These are phyloP conservation scores for Lyophyllum decastes DNA, from an alignment of 768 basidiomycete genomes.

Conservation along the genomic window DNA sequence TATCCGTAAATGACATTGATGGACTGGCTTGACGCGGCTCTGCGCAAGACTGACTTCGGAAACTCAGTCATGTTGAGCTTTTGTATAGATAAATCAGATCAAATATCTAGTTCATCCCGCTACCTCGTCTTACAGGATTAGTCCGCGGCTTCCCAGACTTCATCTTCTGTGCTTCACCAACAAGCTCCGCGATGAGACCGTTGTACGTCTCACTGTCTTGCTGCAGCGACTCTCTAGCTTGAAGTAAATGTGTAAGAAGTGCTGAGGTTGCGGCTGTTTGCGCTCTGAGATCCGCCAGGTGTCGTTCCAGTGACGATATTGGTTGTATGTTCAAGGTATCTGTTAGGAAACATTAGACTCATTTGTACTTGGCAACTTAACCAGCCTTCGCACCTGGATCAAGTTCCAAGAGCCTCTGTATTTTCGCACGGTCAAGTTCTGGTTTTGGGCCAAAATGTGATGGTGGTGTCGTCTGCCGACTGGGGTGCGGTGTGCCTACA, in stretches of 20 bases:
- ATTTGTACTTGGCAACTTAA: background rate
- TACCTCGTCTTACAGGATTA: conserved; percentile 43
- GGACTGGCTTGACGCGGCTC: too few relatives aligned
- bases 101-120: conserved; percentile 34
- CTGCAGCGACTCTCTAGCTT: conserved; percentile 78
- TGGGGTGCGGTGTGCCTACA: conserved; percentile 49
- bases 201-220: conserved; percentile 92
- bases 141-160: conserved; percentile 63
- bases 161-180: conserved; percentile 87
- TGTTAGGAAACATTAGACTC: conserved; percentile 27
- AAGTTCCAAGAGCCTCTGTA: conserved; percentile 65
- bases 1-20: too few relatives aligned
- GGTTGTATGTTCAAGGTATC: conserved; percentile 76
- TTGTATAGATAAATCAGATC: conserved; percentile 1
- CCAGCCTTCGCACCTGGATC: conserved; percentile 55
- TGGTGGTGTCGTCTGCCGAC: conserved; percentile 31
- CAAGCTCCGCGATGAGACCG: conserved; percentile 86
- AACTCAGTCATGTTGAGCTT: background rate
- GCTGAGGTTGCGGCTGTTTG: conserved; percentile 78
- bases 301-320: conserved; percentile 61
- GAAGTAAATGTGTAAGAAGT: conserved; percentile 79
- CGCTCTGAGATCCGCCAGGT: conserved; percentile 64
- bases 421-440: conserved; percentile 64
- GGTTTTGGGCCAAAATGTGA: conserved; percentile 76
- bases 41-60: too few relatives aligned